Evolutionary conservation across 2,329 filamentous ascomycete species (phyloP).

Genomic region (Penicillium sp.): DNA sequence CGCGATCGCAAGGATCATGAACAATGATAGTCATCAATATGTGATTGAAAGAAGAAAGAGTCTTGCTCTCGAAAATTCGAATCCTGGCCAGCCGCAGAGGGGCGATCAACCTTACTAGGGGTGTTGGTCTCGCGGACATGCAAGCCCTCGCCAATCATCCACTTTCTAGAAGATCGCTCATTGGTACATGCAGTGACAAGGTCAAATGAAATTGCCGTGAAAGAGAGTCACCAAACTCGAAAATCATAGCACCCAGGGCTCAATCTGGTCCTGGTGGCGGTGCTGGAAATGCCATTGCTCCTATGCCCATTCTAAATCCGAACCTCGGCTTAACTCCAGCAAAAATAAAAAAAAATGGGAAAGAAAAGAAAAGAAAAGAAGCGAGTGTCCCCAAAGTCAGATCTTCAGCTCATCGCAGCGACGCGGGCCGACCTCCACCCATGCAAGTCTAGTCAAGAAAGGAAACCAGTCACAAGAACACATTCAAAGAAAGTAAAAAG

Average conservation of each 20-base stretch:
- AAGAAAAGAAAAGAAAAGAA: background rate
- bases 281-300: conserved; percentile 4
- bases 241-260: background rate
- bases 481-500: background rate
- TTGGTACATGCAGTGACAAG: background rate
- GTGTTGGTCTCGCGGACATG: conserved; percentile 5
- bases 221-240: background rate
- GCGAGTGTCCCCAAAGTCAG: background rate
- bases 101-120: conserved; percentile 12
- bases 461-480: conserved; percentile 4
- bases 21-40: background rate
- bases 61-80: background rate
- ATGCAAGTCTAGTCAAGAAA: conserved; percentile 6
- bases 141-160: conserved; percentile 4
- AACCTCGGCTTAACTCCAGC: background rate
- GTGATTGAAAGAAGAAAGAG: background rate
- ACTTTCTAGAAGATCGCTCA: conserved; percentile 9
- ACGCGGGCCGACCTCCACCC: background rate
- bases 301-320: background rate
- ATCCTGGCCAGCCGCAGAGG: background rate
- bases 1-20: background rate
- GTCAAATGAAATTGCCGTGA: background rate
- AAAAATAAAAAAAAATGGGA: background rate
- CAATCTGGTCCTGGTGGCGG: background rate
- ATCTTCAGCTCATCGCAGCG: background rate